Conservation (phyloP, 805 yeast species). For the Ogataea nitratoaversa region DNA sequence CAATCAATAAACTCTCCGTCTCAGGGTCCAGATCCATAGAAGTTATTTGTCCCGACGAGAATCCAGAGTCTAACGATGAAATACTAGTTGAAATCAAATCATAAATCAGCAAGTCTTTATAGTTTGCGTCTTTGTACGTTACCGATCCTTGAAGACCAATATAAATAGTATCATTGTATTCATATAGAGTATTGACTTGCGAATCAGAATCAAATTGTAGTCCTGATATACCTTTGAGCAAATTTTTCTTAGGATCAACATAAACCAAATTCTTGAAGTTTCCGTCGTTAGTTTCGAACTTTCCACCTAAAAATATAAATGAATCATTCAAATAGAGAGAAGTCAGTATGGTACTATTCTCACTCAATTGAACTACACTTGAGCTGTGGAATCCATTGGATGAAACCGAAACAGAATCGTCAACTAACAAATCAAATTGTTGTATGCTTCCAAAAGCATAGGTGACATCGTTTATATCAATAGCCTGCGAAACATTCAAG, state of each 20-base stretch:
- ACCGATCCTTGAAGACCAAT: constrained; percentile 43
- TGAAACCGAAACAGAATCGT: constrained; percentile 13
- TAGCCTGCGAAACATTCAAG: constrained; percentile 30
- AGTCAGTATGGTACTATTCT: constrained; percentile 19
- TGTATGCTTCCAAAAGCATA: constrained; percentile 21
- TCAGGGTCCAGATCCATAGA: constrained; percentile 38
- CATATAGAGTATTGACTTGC: constrained; percentile 28
- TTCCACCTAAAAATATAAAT: constrained; percentile 56
- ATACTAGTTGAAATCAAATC: constrained; percentile 40
- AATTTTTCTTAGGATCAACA: constrained; percentile 13
- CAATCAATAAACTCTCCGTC: constrained; percentile 52
- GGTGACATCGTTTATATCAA: constrained; percentile 10
- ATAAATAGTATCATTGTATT: constrained; percentile 36
- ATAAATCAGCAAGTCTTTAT: constrained; percentile 50
- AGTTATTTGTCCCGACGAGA: constrained; percentile 36
- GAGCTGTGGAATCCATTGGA: constrained; percentile 1
- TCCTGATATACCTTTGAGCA: constrained; percentile 7
- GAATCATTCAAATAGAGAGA: constrained; percentile 47
- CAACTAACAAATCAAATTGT: constrained; percentile 15
- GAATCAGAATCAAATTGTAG: constrained; percentile 20
- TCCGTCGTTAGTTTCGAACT: constrained; percentile 33
- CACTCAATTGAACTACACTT: neutral
- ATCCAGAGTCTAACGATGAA: constrained; percentile 34
- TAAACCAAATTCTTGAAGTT: constrained; percentile 17
- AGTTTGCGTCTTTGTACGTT: constrained; percentile 14